These are phyloP conservation scores for Begonia peltatifolia DNA, from an alignment of 306 rosid species.

Conservation along the genomic window DNA sequence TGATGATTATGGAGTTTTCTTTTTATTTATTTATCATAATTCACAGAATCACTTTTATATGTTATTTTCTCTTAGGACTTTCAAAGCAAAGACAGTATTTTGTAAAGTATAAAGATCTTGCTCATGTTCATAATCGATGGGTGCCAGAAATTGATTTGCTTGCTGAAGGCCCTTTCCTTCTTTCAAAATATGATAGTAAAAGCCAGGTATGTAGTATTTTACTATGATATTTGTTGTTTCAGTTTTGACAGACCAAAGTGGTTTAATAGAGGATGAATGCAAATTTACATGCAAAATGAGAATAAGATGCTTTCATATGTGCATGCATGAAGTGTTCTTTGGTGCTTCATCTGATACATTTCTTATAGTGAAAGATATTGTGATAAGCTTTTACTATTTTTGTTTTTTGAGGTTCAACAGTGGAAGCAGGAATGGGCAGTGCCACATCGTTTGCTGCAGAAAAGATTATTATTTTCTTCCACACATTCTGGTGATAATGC, in stretches of 20 bases:
- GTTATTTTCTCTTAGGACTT: slow-evolving; percentile 21
- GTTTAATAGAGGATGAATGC: background rate
- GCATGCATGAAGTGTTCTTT: background rate
- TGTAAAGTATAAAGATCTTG: slow-evolving; percentile 54
- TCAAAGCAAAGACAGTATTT: slow-evolving; percentile 30
- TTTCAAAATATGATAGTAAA: slow-evolving; percentile 25
- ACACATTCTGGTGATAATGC: slow-evolving; percentile 15
- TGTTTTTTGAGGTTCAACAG: slow-evolving; percentile 19
- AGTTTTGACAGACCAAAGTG: background rate
- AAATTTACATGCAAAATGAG: background rate
- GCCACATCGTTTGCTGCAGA: slow-evolving; percentile 51
- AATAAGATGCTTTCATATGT: slow-evolving; percentile 3
- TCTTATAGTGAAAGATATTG: background rate
- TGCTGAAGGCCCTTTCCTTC: slow-evolving; percentile 39
- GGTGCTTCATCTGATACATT: background rate
- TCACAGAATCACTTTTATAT: background rate
- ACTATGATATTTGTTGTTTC: slow-evolving; percentile 1
- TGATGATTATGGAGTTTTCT: background rate
- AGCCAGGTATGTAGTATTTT: slow-evolving; percentile 31
- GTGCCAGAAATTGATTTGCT: slow-evolving; percentile 33
- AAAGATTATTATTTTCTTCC: slow-evolving; percentile 23
- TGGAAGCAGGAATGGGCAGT: slow-evolving; percentile 47
- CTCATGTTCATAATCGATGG: slow-evolving; percentile 56
- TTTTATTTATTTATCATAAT: slow-evolving; percentile 1
- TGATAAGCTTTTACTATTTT: slow-evolving; percentile 1